Conservation (phyloP, 164 flowering plant species). For the Chimonanthus praecox region DNA sequence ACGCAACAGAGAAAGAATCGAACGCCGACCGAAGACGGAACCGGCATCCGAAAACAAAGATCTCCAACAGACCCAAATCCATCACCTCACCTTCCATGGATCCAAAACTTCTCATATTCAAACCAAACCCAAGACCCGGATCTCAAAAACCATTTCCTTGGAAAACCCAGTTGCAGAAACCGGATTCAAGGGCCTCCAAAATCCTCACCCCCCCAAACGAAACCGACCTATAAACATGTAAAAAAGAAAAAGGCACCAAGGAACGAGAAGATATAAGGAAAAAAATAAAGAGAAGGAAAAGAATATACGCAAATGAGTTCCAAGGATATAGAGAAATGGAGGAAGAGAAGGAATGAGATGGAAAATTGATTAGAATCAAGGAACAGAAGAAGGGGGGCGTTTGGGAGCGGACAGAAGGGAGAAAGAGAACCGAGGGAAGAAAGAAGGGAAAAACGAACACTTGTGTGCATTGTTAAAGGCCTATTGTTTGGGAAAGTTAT, state of each 20-base stretch:
- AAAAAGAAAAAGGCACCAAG: neutral
- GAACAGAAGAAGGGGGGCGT: neutral
- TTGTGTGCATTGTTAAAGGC: neutral
- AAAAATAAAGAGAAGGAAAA: neutral
- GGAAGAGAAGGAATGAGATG: neutral
- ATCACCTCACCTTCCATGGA: constrained; percentile 10
- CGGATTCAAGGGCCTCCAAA: neutral
- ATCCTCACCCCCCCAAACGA: neutral
- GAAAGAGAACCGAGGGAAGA: neutral
- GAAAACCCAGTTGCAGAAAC: neutral
- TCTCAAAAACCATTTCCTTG: constrained; percentile 12
- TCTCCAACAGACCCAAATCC: constrained; percentile 10
- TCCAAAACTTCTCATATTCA: constrained; percentile 7
- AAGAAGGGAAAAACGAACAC: neutral
- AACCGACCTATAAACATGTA: neutral
- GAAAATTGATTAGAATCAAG: neutral
- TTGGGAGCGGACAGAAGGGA: neutral
- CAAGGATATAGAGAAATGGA: neutral
- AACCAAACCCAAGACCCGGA: constrained; percentile 26
- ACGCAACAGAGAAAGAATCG: constrained; percentile 50
- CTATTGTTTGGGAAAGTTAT: neutral
- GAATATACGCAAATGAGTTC: neutral
- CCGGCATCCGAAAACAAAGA: constrained; percentile 28
- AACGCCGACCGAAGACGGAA: constrained; percentile 45
- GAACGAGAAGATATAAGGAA: neutral